A percentile compares a stretch with the other conserved stretches of the same genome.
phyloP scores from a whole-genome alignment of 2,329 filamentous ascomycete genomes.

The Venturia pyrina region DNA sequence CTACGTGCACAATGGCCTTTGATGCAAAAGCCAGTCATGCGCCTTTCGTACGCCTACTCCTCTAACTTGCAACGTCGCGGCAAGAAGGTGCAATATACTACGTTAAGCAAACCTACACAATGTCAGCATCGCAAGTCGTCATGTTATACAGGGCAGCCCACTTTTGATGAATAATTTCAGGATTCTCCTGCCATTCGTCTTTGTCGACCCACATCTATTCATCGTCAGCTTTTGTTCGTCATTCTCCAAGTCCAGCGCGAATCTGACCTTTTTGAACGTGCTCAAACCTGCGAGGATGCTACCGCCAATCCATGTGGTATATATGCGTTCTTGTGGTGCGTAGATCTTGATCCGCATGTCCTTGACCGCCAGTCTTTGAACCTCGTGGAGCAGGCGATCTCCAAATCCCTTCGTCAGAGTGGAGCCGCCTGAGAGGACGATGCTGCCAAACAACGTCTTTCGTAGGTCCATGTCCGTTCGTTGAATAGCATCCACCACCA shows the following conservation, averaged over 20 bases:
- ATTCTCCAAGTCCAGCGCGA: neutral
- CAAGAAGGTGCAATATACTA: neutral
- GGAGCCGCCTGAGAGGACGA: constrained; percentile 90
- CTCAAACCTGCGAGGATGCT: constrained; percentile 94
- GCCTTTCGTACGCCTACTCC: neutral
- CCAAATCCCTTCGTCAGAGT: constrained; percentile 96
- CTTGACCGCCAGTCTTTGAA: constrained; percentile 89
- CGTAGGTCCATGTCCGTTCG: constrained; percentile 91
- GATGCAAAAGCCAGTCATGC: neutral
- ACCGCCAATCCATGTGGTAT: constrained; percentile 97
- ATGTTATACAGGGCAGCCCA: constrained; percentile 54
- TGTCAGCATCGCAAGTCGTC: neutral
- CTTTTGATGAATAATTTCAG: constrained; percentile 96
- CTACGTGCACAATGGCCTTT: neutral
- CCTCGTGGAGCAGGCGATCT: constrained; percentile 81
- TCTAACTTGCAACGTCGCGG: neutral
- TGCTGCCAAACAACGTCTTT: constrained; percentile 90
- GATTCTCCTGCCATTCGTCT: constrained; percentile 99
- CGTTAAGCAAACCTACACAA: constrained; percentile 1
- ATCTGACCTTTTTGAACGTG: constrained; percentile 88
- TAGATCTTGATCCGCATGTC: constrained; percentile 99
- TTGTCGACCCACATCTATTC: constrained; percentile 97
- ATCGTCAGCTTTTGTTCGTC: constrained; percentile 3
- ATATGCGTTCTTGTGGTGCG: constrained; percentile 92
- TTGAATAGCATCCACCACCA: constrained; percentile 92